Evolutionary conservation across 371 early-diverging fungal genomes (phyloP), one percentile per base, ranked within the genome.

Genomic region (Actinomortierella ambigua): DNA sequence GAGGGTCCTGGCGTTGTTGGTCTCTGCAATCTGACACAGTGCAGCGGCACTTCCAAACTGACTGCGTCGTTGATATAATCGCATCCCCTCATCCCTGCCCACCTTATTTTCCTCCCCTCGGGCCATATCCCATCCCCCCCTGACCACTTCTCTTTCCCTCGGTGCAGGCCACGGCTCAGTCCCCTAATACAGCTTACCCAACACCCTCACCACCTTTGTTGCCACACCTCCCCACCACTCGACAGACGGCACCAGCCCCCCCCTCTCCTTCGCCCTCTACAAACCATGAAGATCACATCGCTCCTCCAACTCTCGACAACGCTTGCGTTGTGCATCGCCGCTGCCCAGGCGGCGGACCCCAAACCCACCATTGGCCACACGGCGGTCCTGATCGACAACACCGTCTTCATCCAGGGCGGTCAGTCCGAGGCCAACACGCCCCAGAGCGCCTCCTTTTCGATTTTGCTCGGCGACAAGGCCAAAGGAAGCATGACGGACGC

Each of bases 371-470:
- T 54, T 22, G 75, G 75, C 13, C 75, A 73, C 39, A 60, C 75
- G 0, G 63, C 63, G 3, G 40, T 43, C 1, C 8, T 73, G 8
- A 28, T 63, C n/a, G 67, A 63, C 51, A 60, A 57, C 26, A 63
- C 61, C 17, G 54, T 73, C 55, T 73, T 67, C 44, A 73, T 73
- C 28, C 75, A 63, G 53, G 75, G 75, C 13, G 75, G 75, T n/a
- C 28, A 27, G 3, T 42, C 40, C 0, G 14, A 55, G 0, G 40
- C 9, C 17, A 55, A 50, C 42, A 24, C 8, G 1, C 39, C 59
- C 14, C 24, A 53, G 14, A 55, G 49, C 3, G 53, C 59, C 1
- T 59, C 75, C 50, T 73, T 56, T 22, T 59, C 75, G 0, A 47
- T 73, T 27, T 18, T 54, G 29, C 63, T 73, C 18, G 53, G 42